Conservation (phyloP, 31 red algal species). For the Odonthalia washingtoniensis region DNA sequence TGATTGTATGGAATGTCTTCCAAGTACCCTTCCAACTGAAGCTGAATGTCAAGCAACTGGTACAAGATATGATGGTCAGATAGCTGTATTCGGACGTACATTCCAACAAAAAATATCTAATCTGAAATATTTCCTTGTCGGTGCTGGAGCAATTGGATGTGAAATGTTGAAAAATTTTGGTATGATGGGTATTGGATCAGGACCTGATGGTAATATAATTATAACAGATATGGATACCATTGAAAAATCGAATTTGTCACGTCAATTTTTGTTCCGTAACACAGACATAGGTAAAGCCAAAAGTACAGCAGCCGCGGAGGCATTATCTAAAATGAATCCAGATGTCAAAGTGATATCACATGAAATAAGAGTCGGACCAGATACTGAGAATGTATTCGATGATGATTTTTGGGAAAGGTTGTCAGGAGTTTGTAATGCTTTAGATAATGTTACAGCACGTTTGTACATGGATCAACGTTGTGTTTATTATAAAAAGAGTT, state of each 20-base stretch:
- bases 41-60: conserved; percentile 67
- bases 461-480: conserved; percentile 99
- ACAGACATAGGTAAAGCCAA: conserved; percentile 94
- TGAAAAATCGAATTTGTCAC: conserved; percentile 95
- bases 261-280: conserved; percentile 97
- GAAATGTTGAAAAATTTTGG: conserved; percentile 98
- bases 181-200: conserved; percentile 95
- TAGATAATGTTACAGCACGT: conserved; percentile 98
- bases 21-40: conserved; percentile 64
- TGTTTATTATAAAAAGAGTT: conserved; percentile 92
- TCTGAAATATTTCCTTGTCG: conserved; percentile 94
- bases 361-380: conserved; percentile 89
- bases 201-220: conserved; percentile 68
- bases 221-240: conserved; percentile 99
- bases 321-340: conserved; percentile 85
- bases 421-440: conserved; percentile 94
- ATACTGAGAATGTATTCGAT: conserved; percentile 91
- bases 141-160: conserved; percentile 97
- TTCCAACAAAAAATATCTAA: conserved; percentile 83
- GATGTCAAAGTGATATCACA: conserved; percentile 65
- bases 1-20: conserved; percentile 87
- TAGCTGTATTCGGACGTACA: conserved; percentile 83
- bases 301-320: conserved; percentile 83
- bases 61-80: conserved; percentile 95
- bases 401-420: conserved; percentile 96